Conservation (phyloP, 1,284 basidiomycete genomes). For the Porogramme epimiltina region DNA sequence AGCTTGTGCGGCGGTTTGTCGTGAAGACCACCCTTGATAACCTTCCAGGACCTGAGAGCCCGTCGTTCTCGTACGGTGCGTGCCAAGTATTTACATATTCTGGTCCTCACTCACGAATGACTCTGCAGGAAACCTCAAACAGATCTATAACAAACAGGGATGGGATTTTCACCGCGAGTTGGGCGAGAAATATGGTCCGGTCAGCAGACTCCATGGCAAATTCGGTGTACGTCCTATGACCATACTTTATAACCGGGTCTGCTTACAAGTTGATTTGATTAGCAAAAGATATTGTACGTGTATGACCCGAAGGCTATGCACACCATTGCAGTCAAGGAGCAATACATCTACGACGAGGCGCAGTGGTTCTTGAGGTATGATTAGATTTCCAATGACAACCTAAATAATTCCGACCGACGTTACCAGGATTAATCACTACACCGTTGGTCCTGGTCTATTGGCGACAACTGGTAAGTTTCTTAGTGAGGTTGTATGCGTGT, state of each 20-base stretch:
- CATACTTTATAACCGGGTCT: neutral
- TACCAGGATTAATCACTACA: neutral
- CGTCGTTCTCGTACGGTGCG: slow-evolving; percentile 16
- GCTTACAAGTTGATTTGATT: neutral
- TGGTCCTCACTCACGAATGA: neutral
- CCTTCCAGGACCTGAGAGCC: slow-evolving; percentile 13
- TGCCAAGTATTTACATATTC: neutral
- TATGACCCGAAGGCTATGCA: slow-evolving; percentile 31
- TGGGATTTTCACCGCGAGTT: slow-evolving; percentile 9
- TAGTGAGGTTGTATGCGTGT: too few species aligned
- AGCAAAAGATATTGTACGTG: slow-evolving; percentile 22
- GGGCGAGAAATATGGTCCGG: slow-evolving; percentile 9
- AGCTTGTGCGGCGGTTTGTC: slow-evolving; percentile 4
- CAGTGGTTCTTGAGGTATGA: slow-evolving; percentile 10
- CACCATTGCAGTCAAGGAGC: slow-evolving; percentile 35
- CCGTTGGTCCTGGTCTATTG: slow-evolving; percentile 10
- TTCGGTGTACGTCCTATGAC: slow-evolving; percentile 2
- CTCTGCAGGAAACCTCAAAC: slow-evolving; percentile 12
- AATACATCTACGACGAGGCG: slow-evolving; percentile 30
- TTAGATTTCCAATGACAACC: neutral
- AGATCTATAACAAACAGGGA: slow-evolving; percentile 14
- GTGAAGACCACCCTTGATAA: slow-evolving; percentile 11
- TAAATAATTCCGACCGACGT: neutral
- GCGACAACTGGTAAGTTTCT: slow-evolving; percentile 5
- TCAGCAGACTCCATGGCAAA: slow-evolving; percentile 6